Evolutionary conservation across 2,329 filamentous ascomycete genomes (phyloP).

Genomic region (Penicillium freii): DNA sequence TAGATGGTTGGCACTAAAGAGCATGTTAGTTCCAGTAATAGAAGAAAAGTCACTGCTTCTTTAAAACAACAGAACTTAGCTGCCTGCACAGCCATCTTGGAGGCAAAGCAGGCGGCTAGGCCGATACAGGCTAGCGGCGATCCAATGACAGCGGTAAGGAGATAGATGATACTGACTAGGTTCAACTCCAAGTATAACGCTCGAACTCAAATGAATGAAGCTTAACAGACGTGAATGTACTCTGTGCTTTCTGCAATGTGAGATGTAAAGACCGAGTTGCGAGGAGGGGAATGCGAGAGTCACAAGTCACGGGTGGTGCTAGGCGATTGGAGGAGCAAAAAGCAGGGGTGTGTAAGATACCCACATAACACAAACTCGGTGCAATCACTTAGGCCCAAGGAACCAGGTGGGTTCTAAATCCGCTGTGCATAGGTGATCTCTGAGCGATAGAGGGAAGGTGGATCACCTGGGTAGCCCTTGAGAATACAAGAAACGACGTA

Average conservation of each 20-base stretch:
- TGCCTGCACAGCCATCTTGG: constrained; percentile 3
- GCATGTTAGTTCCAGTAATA: not conserved
- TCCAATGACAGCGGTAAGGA: not conserved
- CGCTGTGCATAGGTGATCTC: constrained; percentile 11
- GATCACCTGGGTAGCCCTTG: constrained; percentile 1
- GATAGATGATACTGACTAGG: constrained; percentile 12
- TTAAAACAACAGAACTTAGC: not conserved
- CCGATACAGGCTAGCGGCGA: constrained; percentile 3
- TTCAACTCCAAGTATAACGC: not conserved
- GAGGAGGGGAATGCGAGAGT: constrained; percentile 7
- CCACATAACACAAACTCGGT: constrained; percentile 11
- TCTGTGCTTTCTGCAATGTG: not conserved
- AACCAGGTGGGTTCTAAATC: constrained; percentile 12
- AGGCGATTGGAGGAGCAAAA: constrained; percentile 10
- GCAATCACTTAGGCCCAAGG: constrained; percentile 7
- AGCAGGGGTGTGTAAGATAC: constrained; percentile 10
- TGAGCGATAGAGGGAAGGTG: constrained; percentile 4
- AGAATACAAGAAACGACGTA: not conserved
- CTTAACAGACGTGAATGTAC: not conserved
- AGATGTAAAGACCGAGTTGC: constrained; percentile 4
- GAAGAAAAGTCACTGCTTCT: not conserved
- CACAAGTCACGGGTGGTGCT: constrained; percentile 9
- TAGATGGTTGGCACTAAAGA: constrained; percentile 8
- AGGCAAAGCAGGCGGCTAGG: not conserved
- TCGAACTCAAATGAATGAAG: not conserved